Evolutionary conservation across 2,329 filamentous ascomycete genomes (phyloP), one percentile per base, ranked within the genome.

Genomic region (Arthrobotrys megalospora): DNA sequence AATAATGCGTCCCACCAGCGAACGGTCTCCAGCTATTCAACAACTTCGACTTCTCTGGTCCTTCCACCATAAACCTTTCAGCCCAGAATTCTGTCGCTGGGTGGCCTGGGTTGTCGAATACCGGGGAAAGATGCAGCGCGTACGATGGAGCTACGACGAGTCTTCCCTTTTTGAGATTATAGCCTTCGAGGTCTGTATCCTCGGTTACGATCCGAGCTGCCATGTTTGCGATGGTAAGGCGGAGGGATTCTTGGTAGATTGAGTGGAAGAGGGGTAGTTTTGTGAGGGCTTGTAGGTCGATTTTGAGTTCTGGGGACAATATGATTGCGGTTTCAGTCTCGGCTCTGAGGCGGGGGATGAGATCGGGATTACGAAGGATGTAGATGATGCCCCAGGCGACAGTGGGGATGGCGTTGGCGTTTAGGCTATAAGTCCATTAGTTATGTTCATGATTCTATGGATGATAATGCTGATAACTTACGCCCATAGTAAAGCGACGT

Each of bases 21-120:
- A 76, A 76, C 24, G 72, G 72, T 34, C 34, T 64, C 72, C 72
- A 76, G 72, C 72, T 76, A 48, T 69, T 76, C 41, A 76, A 12
- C 28, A 76, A 14, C 48, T 76, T 76, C 10, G 36, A 24, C 14
- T 58, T 69, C n/a, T 76, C 72, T 0, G 48, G 16, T 12, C 63
- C 72, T 24, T 69, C 72, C 14, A 65, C 64, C 52, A 76, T 53
- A 19, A 76, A 76, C 24, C 72, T 36, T 16, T 76, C 72, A 16
- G 64, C 72, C 72, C 72, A 76, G 45, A 76, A 76, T 41, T 76
- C 65, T 11, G 43, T 69, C 2, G 55, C 55, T 4, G 72, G 72
- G 21, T 76, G 72, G 1, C n/a, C 38, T 4, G 72, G 58, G 47
- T 48, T 48, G n/a, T 76, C 72, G 12, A 76, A 76, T 7, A 50